Conservation (phyloP, 495 filamentous ascomycete genomes). For the Talaromyces wortmannii region DNA sequence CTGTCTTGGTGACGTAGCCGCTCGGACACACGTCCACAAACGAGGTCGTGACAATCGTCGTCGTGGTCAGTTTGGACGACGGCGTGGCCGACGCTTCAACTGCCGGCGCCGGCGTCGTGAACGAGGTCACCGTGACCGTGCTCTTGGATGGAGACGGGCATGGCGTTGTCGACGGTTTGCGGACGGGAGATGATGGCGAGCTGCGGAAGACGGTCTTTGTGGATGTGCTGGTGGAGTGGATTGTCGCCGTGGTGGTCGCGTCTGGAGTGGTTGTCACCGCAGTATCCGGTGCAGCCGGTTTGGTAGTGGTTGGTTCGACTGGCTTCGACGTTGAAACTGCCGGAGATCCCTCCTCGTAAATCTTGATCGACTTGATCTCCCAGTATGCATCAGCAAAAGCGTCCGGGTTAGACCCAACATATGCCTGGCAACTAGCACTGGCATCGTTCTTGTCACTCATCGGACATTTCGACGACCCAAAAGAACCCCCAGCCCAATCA, state of each 20-base stretch:
- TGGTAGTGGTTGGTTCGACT: background rate
- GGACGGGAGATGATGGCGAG: background rate
- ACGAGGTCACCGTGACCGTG: background rate
- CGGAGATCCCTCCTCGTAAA: slow-evolving; percentile 39
- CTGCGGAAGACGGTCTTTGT: background rate
- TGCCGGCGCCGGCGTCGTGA: background rate
- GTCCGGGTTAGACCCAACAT: slow-evolving; percentile 56
- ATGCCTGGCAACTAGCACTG: slow-evolving; percentile 51
- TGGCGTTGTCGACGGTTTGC: background rate
- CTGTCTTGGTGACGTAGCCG: slow-evolving; percentile 1
- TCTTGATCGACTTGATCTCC: slow-evolving; percentile 61
- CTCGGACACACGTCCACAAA: slow-evolving; percentile 2
- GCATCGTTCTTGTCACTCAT: slow-evolving; percentile 24
- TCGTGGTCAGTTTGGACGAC: slow-evolving; percentile 3
- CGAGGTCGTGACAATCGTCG: slow-evolving; percentile 1
- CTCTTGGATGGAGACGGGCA: slow-evolving; percentile 2
- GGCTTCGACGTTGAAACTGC: too few species aligned
- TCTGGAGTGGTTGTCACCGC: slow-evolving; percentile 12
- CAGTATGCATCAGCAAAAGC: slow-evolving; percentile 62
- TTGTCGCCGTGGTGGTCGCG: slow-evolving; percentile 2
- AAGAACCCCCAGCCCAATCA: slow-evolving; percentile 72
- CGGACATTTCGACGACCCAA: slow-evolving; percentile 28
- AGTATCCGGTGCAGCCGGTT: slow-evolving; percentile 5
- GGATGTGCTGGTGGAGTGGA: background rate
- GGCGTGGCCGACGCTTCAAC: background rate